Percentiles rank a stretch among this genome's conserved stretches.
phyloP scores from a whole-genome alignment of 345 rosid species.

The Iberis pinnata region DNA sequence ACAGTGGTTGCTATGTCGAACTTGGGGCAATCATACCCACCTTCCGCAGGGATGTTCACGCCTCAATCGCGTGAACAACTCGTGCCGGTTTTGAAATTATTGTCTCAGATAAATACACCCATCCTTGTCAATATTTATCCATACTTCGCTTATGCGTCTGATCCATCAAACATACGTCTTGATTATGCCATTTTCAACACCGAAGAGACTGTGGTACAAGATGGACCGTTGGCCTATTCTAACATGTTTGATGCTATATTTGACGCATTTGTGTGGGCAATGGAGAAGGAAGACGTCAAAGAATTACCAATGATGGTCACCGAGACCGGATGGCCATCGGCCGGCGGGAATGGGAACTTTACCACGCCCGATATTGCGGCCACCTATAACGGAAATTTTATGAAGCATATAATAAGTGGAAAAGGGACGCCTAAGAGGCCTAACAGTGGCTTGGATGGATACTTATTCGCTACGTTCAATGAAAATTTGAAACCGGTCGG shows the following conservation, averaged over 20 bases:
- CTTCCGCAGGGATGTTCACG: conserved; percentile 29
- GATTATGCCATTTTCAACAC: conserved; percentile 27
- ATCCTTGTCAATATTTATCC: conserved; percentile 38
- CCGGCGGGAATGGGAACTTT: conserved; percentile 33
- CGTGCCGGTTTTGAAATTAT: conserved; percentile 15
- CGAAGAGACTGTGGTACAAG: conserved; percentile 8
- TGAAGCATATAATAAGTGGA: conserved; percentile 4
- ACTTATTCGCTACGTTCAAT: conserved; percentile 20
- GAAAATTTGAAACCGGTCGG: conserved; percentile 22
- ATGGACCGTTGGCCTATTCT: conserved; percentile 27
- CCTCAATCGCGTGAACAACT: conserved; percentile 7
- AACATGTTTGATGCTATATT: conserved; percentile 40
- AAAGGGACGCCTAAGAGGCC: conserved; percentile 36
- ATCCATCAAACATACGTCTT: conserved; percentile 22
- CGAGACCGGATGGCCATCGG: conserved; percentile 41
- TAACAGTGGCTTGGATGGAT: not conserved
- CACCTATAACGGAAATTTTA: conserved; percentile 24
- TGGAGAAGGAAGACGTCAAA: conserved; percentile 23
- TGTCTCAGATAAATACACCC: conserved; percentile 21
- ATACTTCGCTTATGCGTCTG: conserved; percentile 31
- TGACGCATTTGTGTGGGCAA: conserved; percentile 29
- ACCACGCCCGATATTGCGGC: conserved; percentile 22
- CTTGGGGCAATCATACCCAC: conserved; percentile 37
- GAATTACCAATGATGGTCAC: conserved; percentile 22
- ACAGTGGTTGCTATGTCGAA: conserved; percentile 15